phyloP scores from a whole-genome alignment of 108 stramenopile genomes.

The Nitzschia sp. region DNA sequence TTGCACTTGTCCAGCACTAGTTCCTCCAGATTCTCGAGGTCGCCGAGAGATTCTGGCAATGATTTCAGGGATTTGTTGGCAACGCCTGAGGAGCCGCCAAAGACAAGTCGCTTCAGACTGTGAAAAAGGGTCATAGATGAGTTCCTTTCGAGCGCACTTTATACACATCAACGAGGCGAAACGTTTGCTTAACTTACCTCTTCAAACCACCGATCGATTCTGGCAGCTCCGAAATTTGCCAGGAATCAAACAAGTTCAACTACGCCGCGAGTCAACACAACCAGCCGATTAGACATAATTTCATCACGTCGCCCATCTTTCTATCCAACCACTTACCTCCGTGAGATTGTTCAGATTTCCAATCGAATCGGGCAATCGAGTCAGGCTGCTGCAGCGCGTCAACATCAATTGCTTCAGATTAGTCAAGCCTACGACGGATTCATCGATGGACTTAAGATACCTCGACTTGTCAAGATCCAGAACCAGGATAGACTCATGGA shows the following conservation, averaged over 20 bases:
- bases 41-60: conserved; percentile 31
- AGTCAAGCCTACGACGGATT: conserved; percentile 24
- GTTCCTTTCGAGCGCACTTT: too few species aligned
- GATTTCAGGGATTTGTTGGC: conserved; percentile 36
- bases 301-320: neutral
- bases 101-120: conserved; percentile 23
- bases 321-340: conserved; percentile 22
- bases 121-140: neutral
- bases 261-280: neutral
- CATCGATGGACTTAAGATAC: conserved; percentile 24
- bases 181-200: conserved; percentile 1
- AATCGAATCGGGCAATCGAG: conserved; percentile 30
- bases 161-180: too few species aligned
- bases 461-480: conserved; percentile 39
- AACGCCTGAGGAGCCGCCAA: conserved; percentile 38
- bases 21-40: conserved; percentile 28
- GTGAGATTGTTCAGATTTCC: conserved; percentile 45
- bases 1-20: conserved; percentile 57
- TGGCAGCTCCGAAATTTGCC: conserved; percentile 29
- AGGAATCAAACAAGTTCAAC: conserved; percentile 42
- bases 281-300: neutral
- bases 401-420: conserved; percentile 28
- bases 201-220: conserved; percentile 32
- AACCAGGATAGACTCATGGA: conserved; percentile 3
- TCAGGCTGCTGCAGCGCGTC: conserved; percentile 38